Conservation (phyloP, 2,329 filamentous ascomycete genomes). For the Alternaria arborescens region DNA sequence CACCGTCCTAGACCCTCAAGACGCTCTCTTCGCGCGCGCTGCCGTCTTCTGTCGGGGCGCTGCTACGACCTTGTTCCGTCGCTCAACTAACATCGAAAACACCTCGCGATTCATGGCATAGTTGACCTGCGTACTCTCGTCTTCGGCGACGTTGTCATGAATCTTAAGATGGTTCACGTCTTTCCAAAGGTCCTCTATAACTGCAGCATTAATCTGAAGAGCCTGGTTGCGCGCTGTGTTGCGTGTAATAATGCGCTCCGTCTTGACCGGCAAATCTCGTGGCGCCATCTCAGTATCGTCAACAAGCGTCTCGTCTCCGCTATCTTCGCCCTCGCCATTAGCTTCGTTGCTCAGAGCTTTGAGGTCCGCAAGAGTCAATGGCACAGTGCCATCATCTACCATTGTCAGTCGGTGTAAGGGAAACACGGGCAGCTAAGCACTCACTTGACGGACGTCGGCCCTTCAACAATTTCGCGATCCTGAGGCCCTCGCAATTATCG, state of each 20-base stretch:
- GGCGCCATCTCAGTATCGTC: not conserved
- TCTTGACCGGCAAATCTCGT: not conserved
- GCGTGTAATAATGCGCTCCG: constrained; percentile 16
- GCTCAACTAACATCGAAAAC: not conserved
- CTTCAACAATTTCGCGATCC: not conserved
- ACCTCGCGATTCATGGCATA: constrained; percentile 11
- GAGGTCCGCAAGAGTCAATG: not conserved
- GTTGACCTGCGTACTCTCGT: constrained; percentile 20
- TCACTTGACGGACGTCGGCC: not conserved
- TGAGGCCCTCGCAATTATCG: not conserved
- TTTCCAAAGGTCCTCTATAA: constrained; percentile 26
- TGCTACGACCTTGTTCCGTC: not conserved
- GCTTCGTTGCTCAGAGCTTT: not conserved
- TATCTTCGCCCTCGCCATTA: not conserved
- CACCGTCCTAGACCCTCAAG: not conserved
- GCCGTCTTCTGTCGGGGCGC: not conserved
- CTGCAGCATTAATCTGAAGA: constrained; percentile 25
- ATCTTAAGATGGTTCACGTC: constrained; percentile 22
- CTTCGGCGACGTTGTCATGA: constrained; percentile 20
- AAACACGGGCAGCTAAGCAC: not conserved
- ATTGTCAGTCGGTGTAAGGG: not conserved
- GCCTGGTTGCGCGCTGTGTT: constrained; percentile 23
- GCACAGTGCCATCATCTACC: not conserved
- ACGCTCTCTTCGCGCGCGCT: not conserved
- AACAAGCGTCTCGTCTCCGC: not conserved